These are phyloP conservation scores for Kluyveromyces wickerhamii DNA, from an alignment of 805 yeast species.

Conservation along the genomic window DNA sequence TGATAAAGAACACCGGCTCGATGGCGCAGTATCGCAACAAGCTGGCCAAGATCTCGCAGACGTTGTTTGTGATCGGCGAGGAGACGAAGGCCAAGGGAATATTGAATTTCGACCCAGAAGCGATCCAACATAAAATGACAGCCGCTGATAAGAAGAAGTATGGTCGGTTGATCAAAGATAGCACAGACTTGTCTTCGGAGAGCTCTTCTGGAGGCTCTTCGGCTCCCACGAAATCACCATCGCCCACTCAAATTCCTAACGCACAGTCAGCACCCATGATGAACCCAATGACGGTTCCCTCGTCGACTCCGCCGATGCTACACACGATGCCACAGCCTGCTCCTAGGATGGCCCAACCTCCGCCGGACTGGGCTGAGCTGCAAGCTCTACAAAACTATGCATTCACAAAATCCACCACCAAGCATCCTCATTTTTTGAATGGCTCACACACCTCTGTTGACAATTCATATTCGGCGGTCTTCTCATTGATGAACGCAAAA, in stretches of 20 bases:
- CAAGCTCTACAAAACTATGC: constrained; percentile 23
- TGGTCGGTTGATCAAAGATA: constrained; percentile 7
- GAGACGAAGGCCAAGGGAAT: constrained; percentile 30
- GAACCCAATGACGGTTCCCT: not conserved
- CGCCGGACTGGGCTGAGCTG: constrained; percentile 12
- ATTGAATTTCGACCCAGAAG: constrained; percentile 20
- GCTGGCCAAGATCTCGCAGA: constrained; percentile 27
- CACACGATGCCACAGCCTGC: constrained; percentile 1
- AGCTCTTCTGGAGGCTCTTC: constrained; percentile 3
- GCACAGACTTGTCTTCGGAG: not conserved
- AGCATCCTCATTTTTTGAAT: constrained; percentile 24
- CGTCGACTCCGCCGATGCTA: not conserved
- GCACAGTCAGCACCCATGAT: constrained; percentile 7
- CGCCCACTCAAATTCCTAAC: constrained; percentile 5
- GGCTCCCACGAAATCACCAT: constrained; percentile 6
- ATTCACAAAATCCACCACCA: constrained; percentile 17
- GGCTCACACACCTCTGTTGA: constrained; percentile 32
- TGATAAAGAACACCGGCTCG: constrained; percentile 22
- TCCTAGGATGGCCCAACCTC: constrained; percentile 9
- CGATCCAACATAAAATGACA: constrained; percentile 20
- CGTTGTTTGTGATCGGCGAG: constrained; percentile 29
- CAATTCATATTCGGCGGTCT: constrained; percentile 54
- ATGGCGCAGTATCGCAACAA: constrained; percentile 21
- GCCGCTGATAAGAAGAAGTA: constrained; percentile 19
- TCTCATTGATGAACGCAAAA: constrained; percentile 56